Conservation (phyloP, 2,329 filamentous ascomycete species). For the Colletotrichum euphorbiae region DNA sequence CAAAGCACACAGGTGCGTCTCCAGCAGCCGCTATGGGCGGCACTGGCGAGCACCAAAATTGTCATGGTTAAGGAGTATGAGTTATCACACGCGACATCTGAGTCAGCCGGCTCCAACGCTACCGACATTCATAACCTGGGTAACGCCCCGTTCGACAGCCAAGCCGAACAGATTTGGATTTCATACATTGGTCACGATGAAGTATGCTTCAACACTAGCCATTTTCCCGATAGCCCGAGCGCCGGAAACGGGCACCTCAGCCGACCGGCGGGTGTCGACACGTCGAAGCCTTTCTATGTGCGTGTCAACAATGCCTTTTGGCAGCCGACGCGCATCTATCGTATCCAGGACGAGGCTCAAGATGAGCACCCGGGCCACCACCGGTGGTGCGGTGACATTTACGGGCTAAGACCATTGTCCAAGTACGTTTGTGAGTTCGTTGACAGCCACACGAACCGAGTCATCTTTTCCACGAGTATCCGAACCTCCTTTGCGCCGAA, state of each 20-base stretch:
- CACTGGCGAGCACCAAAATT: slow-evolving; percentile 94
- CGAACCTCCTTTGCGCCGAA: slow-evolving; percentile 69
- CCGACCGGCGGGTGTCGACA: slow-evolving; percentile 67
- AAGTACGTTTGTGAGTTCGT: slow-evolving; percentile 86
- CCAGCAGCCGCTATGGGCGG: slow-evolving; percentile 93
- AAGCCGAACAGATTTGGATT: slow-evolving; percentile 82
- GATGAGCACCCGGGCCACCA: slow-evolving; percentile 52
- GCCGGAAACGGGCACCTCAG: slow-evolving; percentile 47
- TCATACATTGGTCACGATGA: slow-evolving; percentile 83
- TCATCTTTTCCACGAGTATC: slow-evolving; percentile 79
- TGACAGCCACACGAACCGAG: slow-evolving; percentile 71
- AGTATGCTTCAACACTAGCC: slow-evolving; percentile 79
- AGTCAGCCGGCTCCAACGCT: slow-evolving; percentile 79
- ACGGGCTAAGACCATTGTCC: slow-evolving; percentile 75
- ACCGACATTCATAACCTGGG: slow-evolving; percentile 83
- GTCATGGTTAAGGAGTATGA: slow-evolving; percentile 93
- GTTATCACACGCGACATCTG: slow-evolving; percentile 80
- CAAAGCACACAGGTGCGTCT: slow-evolving; percentile 91
- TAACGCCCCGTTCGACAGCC: slow-evolving; percentile 77
- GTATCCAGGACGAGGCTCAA: slow-evolving; percentile 52
- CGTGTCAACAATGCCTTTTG: slow-evolving; percentile 82
- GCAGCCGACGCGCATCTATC: slow-evolving; percentile 80
- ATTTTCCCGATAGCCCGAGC: slow-evolving; percentile 62
- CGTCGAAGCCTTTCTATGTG: slow-evolving; percentile 81
- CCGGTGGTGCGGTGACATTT: slow-evolving; percentile 79